Base-by-base conservation (phyloP, 352 stramenopile genomes). In the Phytophthora foliorum region DNA sequence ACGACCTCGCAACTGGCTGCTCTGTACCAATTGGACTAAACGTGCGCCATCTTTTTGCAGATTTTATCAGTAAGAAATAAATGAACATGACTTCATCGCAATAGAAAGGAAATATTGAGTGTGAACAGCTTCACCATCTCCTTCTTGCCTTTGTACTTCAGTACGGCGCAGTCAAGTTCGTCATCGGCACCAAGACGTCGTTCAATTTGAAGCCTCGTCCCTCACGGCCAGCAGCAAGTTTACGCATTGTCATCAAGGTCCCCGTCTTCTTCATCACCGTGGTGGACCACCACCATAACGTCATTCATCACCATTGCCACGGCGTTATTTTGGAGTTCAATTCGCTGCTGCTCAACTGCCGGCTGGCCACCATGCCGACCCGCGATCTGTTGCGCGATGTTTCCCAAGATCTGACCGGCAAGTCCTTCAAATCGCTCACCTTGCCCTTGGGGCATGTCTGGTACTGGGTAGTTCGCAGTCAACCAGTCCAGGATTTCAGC, bases 281-380 rank as follows among this genome's bases (percentile, higher is more conserved):
- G n/a, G 17, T 48, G 41, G 5, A 48, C 41, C 6, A 48, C 41
- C 41, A 27, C 41, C 41, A 48, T 25, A 24, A 48, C 17, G 41
- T 48, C 27, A n/a, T 48, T 50, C 21, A 32, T 50, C 44, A 50
- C 21, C 44, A 50, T 50, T 10, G 21, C 44, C 44, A 29, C 10
- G 3, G 17, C 36, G 17, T 42, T 42, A 14, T 42, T 19, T 22
- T 22, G n/a, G 5, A 45, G 39, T 14, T 45, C 44, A 50, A 50
- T 29, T 50, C 21, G 22, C 44, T 50, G 44, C 14, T 14, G 44
- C 19, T 50, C 44, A 29, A 50, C 10, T 11, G 10, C 44, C 21
- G 22, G 19, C 44, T 16, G 34, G 0, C 11, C 34, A 50, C 21
- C 44, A 31, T 32, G 11, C 22, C 32, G 44, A 32, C 10, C 13